phyloP scores from a whole-genome alignment of 257 asterid species.

The Anisodus acutangulus region DNA sequence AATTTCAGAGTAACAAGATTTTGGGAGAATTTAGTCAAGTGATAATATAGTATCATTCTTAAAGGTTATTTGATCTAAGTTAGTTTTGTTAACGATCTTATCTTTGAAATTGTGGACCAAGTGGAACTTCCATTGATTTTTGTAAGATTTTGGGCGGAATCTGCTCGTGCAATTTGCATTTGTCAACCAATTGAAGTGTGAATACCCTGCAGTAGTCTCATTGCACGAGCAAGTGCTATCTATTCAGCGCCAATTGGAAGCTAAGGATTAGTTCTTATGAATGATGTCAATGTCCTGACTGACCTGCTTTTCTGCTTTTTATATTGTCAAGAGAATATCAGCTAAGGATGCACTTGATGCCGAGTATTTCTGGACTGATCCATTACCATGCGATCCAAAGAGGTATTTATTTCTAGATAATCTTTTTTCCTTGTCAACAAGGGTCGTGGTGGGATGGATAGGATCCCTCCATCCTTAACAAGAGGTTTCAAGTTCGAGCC shows the following conservation, averaged over 20 bases:
- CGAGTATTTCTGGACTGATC: slow-evolving; percentile 95
- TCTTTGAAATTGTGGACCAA: background rate
- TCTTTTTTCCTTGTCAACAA: too few relatives aligned
- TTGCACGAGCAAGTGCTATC: background rate
- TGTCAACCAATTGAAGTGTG: background rate
- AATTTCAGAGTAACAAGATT: background rate
- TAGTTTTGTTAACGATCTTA: background rate
- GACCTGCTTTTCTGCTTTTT: slow-evolving; percentile 30
- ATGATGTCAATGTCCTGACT: background rate
- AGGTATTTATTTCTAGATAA: slow-evolving; percentile 47
- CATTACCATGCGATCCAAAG: slow-evolving; percentile 93
- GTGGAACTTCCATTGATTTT: slow-evolving; percentile 4
- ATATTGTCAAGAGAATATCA: slow-evolving; percentile 66
- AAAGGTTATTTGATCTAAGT: slow-evolving; percentile 13
- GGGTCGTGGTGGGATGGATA: too few relatives aligned
- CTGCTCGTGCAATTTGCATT: background rate
- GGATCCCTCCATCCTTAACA: too few relatives aligned
- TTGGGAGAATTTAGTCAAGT: background rate
- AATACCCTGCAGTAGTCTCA: slow-evolving; percentile 21
- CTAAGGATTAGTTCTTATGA: background rate
- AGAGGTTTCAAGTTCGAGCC: too few relatives aligned
- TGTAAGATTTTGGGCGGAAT: background rate
- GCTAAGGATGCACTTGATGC: slow-evolving; percentile 97
- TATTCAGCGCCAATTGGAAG: background rate
- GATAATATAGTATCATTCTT: background rate